Evolutionary conservation across 2,329 filamentous ascomycete species (phyloP).

Genomic region (Fusarium irregulare): DNA sequence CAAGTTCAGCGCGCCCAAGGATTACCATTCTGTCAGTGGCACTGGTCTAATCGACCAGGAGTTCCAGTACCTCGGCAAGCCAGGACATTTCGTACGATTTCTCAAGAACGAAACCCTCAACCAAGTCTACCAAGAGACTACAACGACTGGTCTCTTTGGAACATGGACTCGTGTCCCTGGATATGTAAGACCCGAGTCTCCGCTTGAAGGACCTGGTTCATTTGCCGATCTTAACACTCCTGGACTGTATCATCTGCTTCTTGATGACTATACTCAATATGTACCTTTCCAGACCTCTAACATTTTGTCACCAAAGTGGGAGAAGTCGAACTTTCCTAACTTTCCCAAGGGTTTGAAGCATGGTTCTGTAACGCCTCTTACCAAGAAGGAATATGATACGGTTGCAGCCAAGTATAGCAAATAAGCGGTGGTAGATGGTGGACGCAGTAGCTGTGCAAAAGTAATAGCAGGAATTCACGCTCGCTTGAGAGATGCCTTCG

Average conservation of each 20-base stretch:
- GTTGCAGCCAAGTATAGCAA: constrained; percentile 27
- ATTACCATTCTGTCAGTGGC: constrained; percentile 55
- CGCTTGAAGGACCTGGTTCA: constrained; percentile 53
- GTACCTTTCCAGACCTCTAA: constrained; percentile 57
- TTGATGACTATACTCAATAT: constrained; percentile 60
- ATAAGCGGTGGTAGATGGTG: neutral
- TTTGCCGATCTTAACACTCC: constrained; percentile 53
- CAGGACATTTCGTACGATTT: constrained; percentile 58
- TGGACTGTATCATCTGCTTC: constrained; percentile 54
- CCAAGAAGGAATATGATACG: constrained; percentile 55
- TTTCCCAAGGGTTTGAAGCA: constrained; percentile 61
- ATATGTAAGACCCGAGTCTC: constrained; percentile 49
- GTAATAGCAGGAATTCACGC: neutral
- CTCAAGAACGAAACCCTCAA: constrained; percentile 62
- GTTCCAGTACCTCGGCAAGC: constrained; percentile 57
- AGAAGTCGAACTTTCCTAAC: constrained; percentile 49
- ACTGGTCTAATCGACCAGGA: constrained; percentile 63
- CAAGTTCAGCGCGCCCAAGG: constrained; percentile 57
- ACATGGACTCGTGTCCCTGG: constrained; percentile 57
- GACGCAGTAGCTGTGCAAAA: neutral
- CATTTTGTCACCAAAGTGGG: constrained; percentile 48
- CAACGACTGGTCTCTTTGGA: constrained; percentile 59
- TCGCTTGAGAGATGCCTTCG: neutral
- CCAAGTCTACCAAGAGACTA: constrained; percentile 61
- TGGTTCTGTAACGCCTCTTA: constrained; percentile 59